Percentiles rank a stretch among this genome's conserved stretches.
Conservation (phyloP, 805 yeast genomes). For the Saccharomycopsis oosterbeekiorum region DNA sequence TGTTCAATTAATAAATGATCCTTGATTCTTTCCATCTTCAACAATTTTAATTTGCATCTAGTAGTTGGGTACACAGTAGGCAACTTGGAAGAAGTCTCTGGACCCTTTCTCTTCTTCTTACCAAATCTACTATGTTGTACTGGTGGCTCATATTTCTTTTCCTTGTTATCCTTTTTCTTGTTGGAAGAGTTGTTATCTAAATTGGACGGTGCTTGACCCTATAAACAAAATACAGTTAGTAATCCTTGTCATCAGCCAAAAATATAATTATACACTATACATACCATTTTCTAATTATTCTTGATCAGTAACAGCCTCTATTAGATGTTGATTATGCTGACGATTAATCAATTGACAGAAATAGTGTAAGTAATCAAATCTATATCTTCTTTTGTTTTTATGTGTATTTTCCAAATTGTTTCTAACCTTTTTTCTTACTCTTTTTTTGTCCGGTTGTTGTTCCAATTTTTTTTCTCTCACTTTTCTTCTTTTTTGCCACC, state of each 20-base stretch:
- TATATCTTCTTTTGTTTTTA: not conserved
- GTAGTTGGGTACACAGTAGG: slow-evolving; percentile 89
- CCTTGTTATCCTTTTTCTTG: slow-evolving; percentile 56
- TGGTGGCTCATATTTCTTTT: slow-evolving; percentile 96
- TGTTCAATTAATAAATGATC: slow-evolving; percentile 93
- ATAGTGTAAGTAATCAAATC: too few species aligned
- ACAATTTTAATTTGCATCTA: slow-evolving; percentile 81
- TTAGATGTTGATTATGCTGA: too few species aligned
- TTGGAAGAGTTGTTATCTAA: slow-evolving; percentile 37
- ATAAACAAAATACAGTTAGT: too few species aligned
- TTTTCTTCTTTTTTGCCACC: not conserved
- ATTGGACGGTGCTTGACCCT: slow-evolving; percentile 50
- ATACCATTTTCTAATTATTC: too few species aligned
- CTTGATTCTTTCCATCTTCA: slow-evolving; percentile 91
- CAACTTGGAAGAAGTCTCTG: slow-evolving; percentile 71
- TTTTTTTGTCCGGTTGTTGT: not conserved
- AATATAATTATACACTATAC: too few species aligned
- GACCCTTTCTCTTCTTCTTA: slow-evolving; percentile 88
- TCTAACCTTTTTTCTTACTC: not conserved
- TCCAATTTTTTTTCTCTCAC: not conserved
- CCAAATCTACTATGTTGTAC: slow-evolving; percentile 83
- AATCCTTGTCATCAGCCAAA: too few species aligned
- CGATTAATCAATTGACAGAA: too few species aligned
- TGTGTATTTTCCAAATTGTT: not conserved
- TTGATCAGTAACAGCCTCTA: too few species aligned